Conservation (phyloP, 768 basidiomycete genomes). For the Ephemerocybe angulata region DNA sequence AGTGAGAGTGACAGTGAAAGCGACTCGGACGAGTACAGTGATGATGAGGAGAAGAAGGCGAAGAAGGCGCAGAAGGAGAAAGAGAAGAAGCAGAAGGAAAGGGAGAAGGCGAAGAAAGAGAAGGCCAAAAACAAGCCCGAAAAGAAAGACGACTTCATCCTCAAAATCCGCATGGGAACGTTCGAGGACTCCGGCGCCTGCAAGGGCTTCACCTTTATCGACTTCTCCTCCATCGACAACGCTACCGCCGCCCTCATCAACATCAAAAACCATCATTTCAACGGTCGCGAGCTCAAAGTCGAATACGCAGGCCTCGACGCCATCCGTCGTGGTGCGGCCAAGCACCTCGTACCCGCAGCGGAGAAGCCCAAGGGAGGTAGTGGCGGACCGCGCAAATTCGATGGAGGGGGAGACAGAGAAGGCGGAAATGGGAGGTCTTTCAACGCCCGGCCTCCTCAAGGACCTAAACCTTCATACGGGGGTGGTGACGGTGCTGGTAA, state of each 20-base stretch:
- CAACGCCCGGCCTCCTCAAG: not conserved
- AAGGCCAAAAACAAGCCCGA: conserved; percentile 9
- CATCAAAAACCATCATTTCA: conserved; percentile 76
- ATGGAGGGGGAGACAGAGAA: not conserved
- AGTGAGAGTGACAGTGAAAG: conserved; percentile 13
- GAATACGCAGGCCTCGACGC: conserved; percentile 90
- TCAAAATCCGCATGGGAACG: conserved; percentile 75
- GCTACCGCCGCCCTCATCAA: conserved; percentile 83
- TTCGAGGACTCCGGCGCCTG: conserved; percentile 94
- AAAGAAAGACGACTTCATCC: conserved; percentile 23
- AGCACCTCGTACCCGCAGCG: conserved; percentile 12
- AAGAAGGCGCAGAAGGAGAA: conserved; percentile 32
- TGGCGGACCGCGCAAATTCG: not conserved
- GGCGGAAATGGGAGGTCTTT: too few relatives aligned
- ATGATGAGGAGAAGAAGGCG: too few relatives aligned
- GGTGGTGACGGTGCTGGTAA: conserved; percentile 11
- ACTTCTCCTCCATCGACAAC: conserved; percentile 75
- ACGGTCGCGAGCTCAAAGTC: conserved; percentile 81
- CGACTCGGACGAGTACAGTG: too few relatives aligned
- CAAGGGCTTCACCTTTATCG: conserved; percentile 98
- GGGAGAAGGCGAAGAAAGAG: conserved; percentile 31
- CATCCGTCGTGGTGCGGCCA: conserved; percentile 74
- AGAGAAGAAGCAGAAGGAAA: conserved; percentile 18
- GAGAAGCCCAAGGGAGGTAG: not conserved
- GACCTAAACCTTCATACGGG: not conserved